phyloP scores from a whole-genome alignment of 352 stramenopile species.

The Phytophthora rubi region DNA sequence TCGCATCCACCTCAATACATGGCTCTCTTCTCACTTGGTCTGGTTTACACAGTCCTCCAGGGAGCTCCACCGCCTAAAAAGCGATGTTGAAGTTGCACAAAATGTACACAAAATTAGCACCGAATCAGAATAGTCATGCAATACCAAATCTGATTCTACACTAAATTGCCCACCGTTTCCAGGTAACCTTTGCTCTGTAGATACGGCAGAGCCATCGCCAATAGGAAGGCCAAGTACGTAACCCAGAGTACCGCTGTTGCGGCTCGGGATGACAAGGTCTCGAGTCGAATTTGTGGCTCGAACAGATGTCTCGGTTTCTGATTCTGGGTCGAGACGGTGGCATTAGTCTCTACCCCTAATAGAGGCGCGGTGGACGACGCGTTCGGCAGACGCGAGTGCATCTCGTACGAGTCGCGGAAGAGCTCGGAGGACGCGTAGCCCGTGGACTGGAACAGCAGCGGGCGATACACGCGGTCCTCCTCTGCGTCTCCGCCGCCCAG shows the following conservation, averaged over 20 bases:
- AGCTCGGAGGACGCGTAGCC: conserved; percentile 86
- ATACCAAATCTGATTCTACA: conserved; percentile 13
- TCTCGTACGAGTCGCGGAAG: conserved; percentile 81
- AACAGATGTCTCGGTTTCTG: conserved; percentile 38
- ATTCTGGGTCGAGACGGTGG: conserved; percentile 23
- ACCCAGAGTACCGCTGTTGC: conserved; percentile 74
- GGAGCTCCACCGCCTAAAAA: conserved; percentile 53
- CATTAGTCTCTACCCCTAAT: conserved; percentile 19
- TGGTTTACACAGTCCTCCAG: conserved; percentile 57
- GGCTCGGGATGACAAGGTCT: conserved; percentile 81
- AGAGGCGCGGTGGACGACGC: conserved; percentile 37
- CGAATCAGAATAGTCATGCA: conserved; percentile 16
- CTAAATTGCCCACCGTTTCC: conserved; percentile 46
- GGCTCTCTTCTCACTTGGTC: conserved; percentile 30
- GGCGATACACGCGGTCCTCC: conserved; percentile 70
- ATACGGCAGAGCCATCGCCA: conserved; percentile 76
- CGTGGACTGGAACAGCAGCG: conserved; percentile 79
- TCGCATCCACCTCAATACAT: conserved; percentile 77
- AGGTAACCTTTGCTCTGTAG: conserved; percentile 80
- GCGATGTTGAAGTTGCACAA: conserved; percentile 16
- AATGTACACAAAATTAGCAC: conserved; percentile 2
- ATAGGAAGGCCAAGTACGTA: conserved; percentile 79
- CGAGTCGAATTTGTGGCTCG: conserved; percentile 73
- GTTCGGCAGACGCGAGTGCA: conserved; percentile 62
- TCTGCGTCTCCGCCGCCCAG: conserved; percentile 23